Evolutionary conservation across 2,329 filamentous ascomycete species (phyloP), one percentile per base, ranked within the genome.

Genomic region (Botryotinia narcissicola): DNA sequence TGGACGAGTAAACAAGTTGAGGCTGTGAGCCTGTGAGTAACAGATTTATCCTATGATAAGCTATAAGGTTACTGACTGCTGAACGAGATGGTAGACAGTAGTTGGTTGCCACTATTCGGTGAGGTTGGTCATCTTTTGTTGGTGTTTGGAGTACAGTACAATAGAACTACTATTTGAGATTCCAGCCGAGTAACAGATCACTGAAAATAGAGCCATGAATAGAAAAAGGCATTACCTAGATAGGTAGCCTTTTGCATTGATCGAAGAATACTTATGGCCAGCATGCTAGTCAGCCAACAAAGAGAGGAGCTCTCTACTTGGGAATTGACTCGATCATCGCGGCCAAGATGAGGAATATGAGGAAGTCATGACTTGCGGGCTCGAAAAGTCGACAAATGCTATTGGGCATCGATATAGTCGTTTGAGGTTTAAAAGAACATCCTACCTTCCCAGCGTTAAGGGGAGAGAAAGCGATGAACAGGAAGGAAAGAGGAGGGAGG

Each of bases 1-100:
- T 51, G 64, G 46, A 67, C 64, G 64, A 46, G 64, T 67, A 67
- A 40, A 67, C 44, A 37, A 29, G 32, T 29, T 67, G 64, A 54
- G 44, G 64, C 44, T 67, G 64, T 67, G 46, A 67, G 48, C 48
- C 46, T 51, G 46, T 25, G 22, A 51, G 46, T 54, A 14, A n/a
- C 9, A 9, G 29, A 57, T 29, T 8, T 29, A 57, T 29, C 51
- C 51, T 29, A 4, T 32, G 51, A 29, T 57, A 29, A 54, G 59
- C 59, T 61, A 25, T 37, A 37, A 16, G n/a, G 48, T 7, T 51
- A 6, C 25, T 20, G 48, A 6, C 48, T 20, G 48, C 10, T 62
- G 60, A 18, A n/a, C 60, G 60, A 42, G 60, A 40, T 18, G 59
- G 48, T 6, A n/a, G 48, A n/a, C 48, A 2, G 35, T 37, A 25